Evolutionary conservation across 495 filamentous ascomycete genomes (phyloP).

Genomic region (Talaromyces borbonicus): DNA sequence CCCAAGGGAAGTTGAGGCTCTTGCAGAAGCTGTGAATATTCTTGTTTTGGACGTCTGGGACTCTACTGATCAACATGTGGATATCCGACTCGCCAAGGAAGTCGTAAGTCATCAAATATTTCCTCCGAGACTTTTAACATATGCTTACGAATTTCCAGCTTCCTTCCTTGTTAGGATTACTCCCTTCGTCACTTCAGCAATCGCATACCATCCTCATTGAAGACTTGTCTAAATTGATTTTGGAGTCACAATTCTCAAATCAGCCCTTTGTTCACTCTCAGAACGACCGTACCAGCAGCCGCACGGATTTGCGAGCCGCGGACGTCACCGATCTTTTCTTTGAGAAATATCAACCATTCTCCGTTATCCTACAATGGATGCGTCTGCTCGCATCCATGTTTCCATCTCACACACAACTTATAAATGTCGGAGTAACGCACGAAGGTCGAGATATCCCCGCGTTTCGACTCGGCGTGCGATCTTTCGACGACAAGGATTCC

Average conservation of each 20-base stretch:
- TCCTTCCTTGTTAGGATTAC: constrained; percentile 67
- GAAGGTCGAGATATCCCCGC: constrained; percentile 81
- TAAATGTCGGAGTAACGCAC: constrained; percentile 68
- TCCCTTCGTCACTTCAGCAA: constrained; percentile 65
- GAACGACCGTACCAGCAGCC: constrained; percentile 22
- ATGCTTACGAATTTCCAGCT: constrained; percentile 36
- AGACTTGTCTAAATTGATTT: constrained; percentile 68
- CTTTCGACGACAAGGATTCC: constrained; percentile 28
- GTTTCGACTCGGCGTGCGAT: constrained; percentile 63
- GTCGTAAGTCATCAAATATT: constrained; percentile 43
- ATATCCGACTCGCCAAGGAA: constrained; percentile 70
- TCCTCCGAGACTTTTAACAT: not conserved
- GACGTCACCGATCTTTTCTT: constrained; percentile 65
- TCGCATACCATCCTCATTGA: constrained; percentile 68
- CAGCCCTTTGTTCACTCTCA: constrained; percentile 19
- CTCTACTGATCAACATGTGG: constrained; percentile 72
- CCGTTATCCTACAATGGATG: constrained; percentile 82
- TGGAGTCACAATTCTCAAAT: constrained; percentile 57
- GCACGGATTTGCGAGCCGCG: constrained; percentile 12
- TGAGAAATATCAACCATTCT: constrained; percentile 71
- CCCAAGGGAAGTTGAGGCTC: constrained; percentile 56
- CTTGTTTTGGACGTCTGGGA: constrained; percentile 88
- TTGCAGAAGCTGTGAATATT: constrained; percentile 63
- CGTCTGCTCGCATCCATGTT: constrained; percentile 81
- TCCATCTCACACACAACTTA: constrained; percentile 60